Evolutionary conservation across 83 land plant genomes (phyloP).

Genomic region (Thuja plicata): DNA sequence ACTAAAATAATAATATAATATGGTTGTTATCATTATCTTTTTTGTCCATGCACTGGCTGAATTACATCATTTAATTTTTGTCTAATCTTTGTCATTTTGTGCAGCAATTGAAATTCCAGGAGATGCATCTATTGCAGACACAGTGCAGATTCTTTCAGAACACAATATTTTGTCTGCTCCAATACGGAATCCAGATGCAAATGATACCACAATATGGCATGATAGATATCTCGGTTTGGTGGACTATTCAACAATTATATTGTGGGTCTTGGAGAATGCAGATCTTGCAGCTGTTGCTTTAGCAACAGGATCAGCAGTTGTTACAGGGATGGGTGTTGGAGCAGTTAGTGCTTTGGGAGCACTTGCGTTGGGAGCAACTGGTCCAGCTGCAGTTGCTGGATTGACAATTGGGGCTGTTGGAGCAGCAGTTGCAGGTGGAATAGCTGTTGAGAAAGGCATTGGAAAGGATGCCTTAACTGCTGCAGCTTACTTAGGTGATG

Average conservation of each 20-base stretch:
- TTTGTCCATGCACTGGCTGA: background rate
- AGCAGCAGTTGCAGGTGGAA: conserved; percentile 80
- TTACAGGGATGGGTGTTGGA: conserved; percentile 77
- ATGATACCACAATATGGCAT: conserved; percentile 51
- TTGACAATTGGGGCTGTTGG: conserved; percentile 85
- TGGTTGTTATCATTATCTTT: conserved; percentile 5
- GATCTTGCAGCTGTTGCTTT: conserved; percentile 86
- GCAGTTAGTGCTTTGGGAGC: conserved; percentile 84
- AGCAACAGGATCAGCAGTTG: conserved; percentile 71
- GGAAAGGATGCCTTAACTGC: conserved; percentile 75
- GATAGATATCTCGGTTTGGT: conserved; percentile 74
- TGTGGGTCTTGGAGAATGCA: conserved; percentile 92
- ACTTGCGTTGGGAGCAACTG: conserved; percentile 75
- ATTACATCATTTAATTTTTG: background rate
- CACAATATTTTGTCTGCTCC: conserved; percentile 87
- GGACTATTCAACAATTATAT: conserved; percentile 80
- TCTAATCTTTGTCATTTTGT: conserved; percentile 5
- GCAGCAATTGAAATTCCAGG: conserved; percentile 84
- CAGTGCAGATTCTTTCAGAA: conserved; percentile 75
- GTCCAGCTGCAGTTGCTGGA: conserved; percentile 83
- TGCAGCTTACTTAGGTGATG: conserved; percentile 72
- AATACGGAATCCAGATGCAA: conserved; percentile 55
- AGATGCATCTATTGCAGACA: conserved; percentile 68
- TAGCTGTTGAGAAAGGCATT: conserved; percentile 63
- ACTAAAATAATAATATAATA: background rate